These are phyloP conservation scores for Chytridiales sp. DNA, from an alignment of 371 early-diverging fungal species.

Conservation along the genomic window DNA sequence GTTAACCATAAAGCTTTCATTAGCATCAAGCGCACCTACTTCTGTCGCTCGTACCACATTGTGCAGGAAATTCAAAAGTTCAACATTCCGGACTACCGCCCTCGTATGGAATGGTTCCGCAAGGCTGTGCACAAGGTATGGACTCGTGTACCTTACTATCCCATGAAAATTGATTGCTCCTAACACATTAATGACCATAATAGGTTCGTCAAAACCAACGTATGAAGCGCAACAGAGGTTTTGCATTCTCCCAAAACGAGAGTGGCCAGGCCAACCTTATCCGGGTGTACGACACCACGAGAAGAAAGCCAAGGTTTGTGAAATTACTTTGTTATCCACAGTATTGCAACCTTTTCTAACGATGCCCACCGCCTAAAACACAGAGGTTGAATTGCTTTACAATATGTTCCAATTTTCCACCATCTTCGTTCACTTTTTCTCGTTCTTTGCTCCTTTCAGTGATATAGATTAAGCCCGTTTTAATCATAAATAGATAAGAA, in stretches of 20 bases:
- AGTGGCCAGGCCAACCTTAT: slow-evolving; percentile 92
- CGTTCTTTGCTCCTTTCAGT: too few species aligned
- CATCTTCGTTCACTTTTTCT: too few species aligned
- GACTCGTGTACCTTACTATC: not conserved
- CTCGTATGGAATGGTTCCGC: slow-evolving; percentile 94
- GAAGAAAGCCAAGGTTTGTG: slow-evolving; percentile 76
- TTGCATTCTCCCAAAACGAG: slow-evolving; percentile 97
- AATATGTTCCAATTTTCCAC: too few species aligned
- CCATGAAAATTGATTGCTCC: not conserved
- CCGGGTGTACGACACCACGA: slow-evolving; percentile 94
- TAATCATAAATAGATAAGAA: too few species aligned
- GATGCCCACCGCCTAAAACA: too few species aligned
- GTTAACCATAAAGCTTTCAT: not conserved
- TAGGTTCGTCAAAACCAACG: slow-evolving; percentile 80
- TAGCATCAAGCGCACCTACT: slow-evolving; percentile 78
- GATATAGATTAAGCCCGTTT: too few species aligned
- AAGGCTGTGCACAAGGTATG: slow-evolving; percentile 93
- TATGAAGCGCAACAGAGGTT: slow-evolving; percentile 89
- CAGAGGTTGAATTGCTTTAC: too few species aligned
- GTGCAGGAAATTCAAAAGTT: slow-evolving; percentile 96
- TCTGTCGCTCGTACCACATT: slow-evolving; percentile 83
- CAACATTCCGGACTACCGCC: slow-evolving; percentile 97
- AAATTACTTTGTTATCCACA: too few species aligned
- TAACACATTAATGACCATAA: not conserved
- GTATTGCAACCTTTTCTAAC: too few species aligned